phyloP scores from a whole-genome alignment of 2,329 filamentous ascomycete species.

The Penicillium sp. region DNA sequence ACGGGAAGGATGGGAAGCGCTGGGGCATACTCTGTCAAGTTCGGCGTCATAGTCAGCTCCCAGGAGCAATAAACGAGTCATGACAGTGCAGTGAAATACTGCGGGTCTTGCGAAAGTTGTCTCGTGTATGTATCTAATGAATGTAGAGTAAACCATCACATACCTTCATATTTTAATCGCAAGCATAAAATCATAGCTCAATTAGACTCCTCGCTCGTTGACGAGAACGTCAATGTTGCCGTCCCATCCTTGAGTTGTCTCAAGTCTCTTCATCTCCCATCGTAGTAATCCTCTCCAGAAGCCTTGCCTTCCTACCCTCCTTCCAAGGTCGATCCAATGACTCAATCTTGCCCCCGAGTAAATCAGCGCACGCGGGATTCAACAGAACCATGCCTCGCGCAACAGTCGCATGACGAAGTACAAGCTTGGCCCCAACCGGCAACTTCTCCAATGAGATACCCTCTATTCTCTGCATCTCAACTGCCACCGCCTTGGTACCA shows the following conservation, averaged over 20 bases:
- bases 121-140: no score
- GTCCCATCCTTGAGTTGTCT: not conserved
- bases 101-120: no score
- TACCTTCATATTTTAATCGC: no score
- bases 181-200: no score
- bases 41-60: constrained; percentile 9
- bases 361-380: constrained; percentile 62
- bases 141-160: no score
- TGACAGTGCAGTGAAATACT: no score
- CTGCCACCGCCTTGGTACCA: constrained; percentile 65
- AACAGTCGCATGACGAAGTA: constrained; percentile 63
- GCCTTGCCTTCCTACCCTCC: constrained; percentile 64
- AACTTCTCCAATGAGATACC: constrained; percentile 59
- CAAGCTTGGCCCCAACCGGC: constrained; percentile 76
- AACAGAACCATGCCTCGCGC: constrained; percentile 78
- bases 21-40: constrained; percentile 28
- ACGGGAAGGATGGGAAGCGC: constrained; percentile 59
- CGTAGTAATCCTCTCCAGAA: constrained; percentile 60
- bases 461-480: constrained; percentile 68
- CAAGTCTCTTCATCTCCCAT: constrained; percentile 11
- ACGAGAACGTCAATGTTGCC: not conserved
- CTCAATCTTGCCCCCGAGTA: constrained; percentile 88
- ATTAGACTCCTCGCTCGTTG: no score
- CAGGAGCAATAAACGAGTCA: not conserved
- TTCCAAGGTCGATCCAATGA: constrained; percentile 74